Conservation (phyloP, 768 basidiomycete genomes). For the Pleurotus cornucopiae region DNA sequence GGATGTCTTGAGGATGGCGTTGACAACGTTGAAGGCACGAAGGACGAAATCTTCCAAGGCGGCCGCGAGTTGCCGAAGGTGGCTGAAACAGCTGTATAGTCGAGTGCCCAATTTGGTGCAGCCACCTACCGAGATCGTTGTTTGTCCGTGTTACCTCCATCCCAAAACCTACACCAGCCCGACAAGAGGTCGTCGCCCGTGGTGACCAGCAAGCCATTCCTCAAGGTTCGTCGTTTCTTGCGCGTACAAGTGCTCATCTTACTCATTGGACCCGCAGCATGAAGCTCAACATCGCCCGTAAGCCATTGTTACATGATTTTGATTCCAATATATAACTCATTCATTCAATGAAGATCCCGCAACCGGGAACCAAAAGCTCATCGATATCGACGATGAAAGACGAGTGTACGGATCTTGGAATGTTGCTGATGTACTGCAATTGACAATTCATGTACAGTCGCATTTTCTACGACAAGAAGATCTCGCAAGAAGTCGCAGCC, state of each 20-base stretch:
- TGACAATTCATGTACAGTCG: slow-evolving; percentile 47
- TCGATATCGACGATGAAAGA: slow-evolving; percentile 92
- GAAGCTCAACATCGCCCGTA: slow-evolving; percentile 98
- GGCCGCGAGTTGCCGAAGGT: slow-evolving; percentile 33
- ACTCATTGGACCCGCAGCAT: slow-evolving; percentile 42
- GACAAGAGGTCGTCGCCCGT: slow-evolving; percentile 38
- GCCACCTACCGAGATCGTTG: slow-evolving; percentile 22
- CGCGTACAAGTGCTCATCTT: slow-evolving; percentile 8
- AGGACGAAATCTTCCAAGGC: background rate
- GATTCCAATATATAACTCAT: slow-evolving; percentile 11
- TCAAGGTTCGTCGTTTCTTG: slow-evolving; percentile 23
- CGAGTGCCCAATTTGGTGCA: slow-evolving; percentile 46
- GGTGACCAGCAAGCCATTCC: slow-evolving; percentile 33
- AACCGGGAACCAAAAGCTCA: slow-evolving; percentile 94
- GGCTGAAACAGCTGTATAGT: slow-evolving; percentile 57
- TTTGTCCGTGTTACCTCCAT: slow-evolving; percentile 30
- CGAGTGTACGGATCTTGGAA: slow-evolving; percentile 51
- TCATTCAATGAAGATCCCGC: slow-evolving; percentile 69
- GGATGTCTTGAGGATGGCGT: slow-evolving; percentile 41
- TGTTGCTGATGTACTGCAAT: background rate
- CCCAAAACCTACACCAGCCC: slow-evolving; percentile 23
- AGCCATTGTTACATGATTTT: slow-evolving; percentile 27
- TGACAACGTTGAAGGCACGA: slow-evolving; percentile 18
- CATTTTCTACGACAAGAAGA: slow-evolving; percentile 96
- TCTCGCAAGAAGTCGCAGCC: slow-evolving; percentile 89